A percentile compares a stretch with the other conserved stretches of the same genome.
phyloP scores from a whole-genome alignment of 1,284 basidiomycete species.

The Ustilago nuda region DNA sequence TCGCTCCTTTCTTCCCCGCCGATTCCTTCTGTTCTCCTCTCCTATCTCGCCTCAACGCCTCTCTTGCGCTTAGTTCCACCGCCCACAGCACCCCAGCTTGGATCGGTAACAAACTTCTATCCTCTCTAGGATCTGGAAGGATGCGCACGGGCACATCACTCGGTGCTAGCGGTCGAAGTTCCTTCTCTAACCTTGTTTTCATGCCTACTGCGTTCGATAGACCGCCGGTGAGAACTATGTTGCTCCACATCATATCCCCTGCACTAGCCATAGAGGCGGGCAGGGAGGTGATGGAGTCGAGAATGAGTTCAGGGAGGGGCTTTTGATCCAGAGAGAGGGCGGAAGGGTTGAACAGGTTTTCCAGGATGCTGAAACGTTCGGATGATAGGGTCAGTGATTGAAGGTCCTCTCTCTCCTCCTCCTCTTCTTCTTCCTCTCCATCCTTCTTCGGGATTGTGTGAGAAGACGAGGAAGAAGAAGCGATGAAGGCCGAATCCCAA shows the following conservation, averaged over 20 bases:
- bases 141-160: constrained; percentile 43
- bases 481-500: constrained; percentile 50
- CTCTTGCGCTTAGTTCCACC: constrained; percentile 10
- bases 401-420: constrained; percentile 72
- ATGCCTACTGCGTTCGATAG: constrained; percentile 81
- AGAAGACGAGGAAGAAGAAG: constrained; percentile 4
- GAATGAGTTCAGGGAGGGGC: constrained; percentile 81
- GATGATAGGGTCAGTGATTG: constrained; percentile 88
- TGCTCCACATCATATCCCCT: constrained; percentile 91
- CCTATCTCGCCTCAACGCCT: constrained; percentile 6
- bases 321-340: constrained; percentile 80
- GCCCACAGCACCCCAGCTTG: constrained; percentile 12
- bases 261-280: constrained; percentile 68
- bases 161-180: constrained; percentile 48
- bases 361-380: constrained; percentile 88
- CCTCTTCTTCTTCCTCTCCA: constrained; percentile 10
- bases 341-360: constrained; percentile 77
- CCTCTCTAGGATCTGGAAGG: constrained; percentile 2
- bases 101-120: constrained; percentile 12
- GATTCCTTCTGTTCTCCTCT: not conserved
- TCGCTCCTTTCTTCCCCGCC: constrained; percentile 8
- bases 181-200: constrained; percentile 75
- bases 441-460: not conserved
- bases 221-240: constrained; percentile 89
- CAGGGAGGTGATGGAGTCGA: constrained; percentile 74